Evolutionary conservation across 805 yeast species (phyloP).

Genomic region (Candida vaughaniae): DNA sequence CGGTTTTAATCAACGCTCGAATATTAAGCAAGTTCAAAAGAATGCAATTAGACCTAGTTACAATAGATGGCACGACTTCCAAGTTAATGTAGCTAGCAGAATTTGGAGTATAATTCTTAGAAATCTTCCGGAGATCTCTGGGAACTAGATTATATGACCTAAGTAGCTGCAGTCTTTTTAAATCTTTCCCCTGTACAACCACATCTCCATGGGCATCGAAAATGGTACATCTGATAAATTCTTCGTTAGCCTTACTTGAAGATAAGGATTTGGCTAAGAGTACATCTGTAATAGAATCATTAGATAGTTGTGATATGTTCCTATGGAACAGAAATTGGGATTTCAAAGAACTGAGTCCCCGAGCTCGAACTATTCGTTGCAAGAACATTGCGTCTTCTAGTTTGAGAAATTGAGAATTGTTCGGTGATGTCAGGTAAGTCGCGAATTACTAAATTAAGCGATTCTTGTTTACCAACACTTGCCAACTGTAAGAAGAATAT

Average conservation of each 20-base stretch:
- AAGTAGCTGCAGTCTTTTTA: constrained; percentile 43
- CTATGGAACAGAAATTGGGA: too few relatives aligned
- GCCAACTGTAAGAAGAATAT: not conserved
- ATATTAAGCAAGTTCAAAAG: constrained; percentile 49
- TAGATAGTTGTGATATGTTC: constrained; percentile 3
- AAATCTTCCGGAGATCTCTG: constrained; percentile 59
- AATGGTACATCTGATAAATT: constrained; percentile 47
- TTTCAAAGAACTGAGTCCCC: not conserved
- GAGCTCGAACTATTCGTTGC: too few relatives aligned
- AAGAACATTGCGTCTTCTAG: too few relatives aligned
- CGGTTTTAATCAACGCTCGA: constrained; percentile 52
- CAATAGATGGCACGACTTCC: constrained; percentile 58
- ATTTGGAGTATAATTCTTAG: constrained; percentile 24
- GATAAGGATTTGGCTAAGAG: constrained; percentile 20
- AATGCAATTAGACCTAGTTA: constrained; percentile 47
- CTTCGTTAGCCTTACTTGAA: constrained; percentile 24
- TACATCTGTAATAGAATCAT: constrained; percentile 15
- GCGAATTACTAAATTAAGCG: not conserved
- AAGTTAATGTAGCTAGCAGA: constrained; percentile 22
- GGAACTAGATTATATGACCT: constrained; percentile 47
- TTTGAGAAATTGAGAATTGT: too few relatives aligned
- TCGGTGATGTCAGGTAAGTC: not conserved
- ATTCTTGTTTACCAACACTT: not conserved
- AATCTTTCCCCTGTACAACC: constrained; percentile 44
- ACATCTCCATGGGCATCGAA: constrained; percentile 47